Base-by-base conservation (phyloP, 331 rosid species). In the Quercus lobata region DNA sequence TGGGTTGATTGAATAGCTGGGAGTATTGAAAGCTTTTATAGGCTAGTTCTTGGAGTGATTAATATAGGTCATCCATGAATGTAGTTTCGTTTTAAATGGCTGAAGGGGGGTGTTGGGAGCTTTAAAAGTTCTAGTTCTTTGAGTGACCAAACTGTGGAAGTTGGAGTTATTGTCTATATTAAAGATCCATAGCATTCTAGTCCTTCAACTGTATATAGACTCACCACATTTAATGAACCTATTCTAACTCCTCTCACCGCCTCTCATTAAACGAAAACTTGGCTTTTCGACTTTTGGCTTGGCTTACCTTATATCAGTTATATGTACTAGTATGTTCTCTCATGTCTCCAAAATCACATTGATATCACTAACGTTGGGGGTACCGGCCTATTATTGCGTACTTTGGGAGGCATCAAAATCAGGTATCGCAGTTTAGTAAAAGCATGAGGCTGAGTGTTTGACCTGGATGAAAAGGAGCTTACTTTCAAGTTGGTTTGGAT, bases 151-250 rank as follows among this genome's bases (percentile, higher is more conserved):
- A 78, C 81, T 83, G 89, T 69, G 93, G 93, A 89, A 82, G 97
- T 87, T 86, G 97, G 86, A 89, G 98, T 91, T 91, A 94, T 84
- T 89, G 79, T 80, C 10, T 61, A 72, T 86, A 89, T 87, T 92
- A 71, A 92, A 86, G 87, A 79, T 68, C 85, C 82, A 86, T 71
- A 32, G 82, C 55, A 88, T 88, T 89, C 87, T 85, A 84, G 79
- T 79, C 91, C 91, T 91, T 94, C 97, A 89, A 86, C 96, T 86
- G 90, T 83, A 78, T 73, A 66, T 89, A 83, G 79, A 83, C 90
- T 87, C 87, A 49, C 80, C 79, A 70, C 86, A 94, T 91, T 91
- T 66, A 87, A 86, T 86, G 90, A 56, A 79, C 82, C 77, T 56
- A 79, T 82, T 86, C 74, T 86, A 17, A 82, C 72, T 81, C 81